Evolutionary conservation across 352 stramenopile genomes (phyloP).

Genomic region (Phytophthora crassamura): DNA sequence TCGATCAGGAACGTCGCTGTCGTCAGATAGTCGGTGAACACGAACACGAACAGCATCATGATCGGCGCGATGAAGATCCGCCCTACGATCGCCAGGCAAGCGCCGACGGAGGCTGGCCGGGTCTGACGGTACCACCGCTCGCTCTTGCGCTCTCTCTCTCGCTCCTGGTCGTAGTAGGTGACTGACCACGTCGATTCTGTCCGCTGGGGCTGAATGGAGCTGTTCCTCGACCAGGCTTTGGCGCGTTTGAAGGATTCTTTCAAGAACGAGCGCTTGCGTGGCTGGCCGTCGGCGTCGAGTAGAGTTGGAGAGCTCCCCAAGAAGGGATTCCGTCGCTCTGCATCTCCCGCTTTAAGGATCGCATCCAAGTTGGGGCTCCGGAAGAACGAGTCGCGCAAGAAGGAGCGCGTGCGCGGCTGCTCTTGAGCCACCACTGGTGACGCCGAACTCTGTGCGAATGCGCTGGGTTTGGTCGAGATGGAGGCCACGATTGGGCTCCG

Average conservation of each 20-base stretch:
- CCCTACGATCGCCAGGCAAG: slow-evolving; percentile 29
- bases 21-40: slow-evolving; percentile 33
- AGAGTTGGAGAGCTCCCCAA: not conserved
- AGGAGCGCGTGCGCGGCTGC: not conserved
- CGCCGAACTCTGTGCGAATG: not conserved
- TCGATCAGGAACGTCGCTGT: slow-evolving; percentile 33
- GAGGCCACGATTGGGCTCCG: not conserved
- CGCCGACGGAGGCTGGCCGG: slow-evolving; percentile 29
- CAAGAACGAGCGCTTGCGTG: slow-evolving; percentile 11
- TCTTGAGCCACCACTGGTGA: slow-evolving; percentile 7
- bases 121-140: slow-evolving; percentile 30
- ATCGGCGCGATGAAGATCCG: slow-evolving; percentile 30
- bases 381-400: not conserved
- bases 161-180: slow-evolving; percentile 32
- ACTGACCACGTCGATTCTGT: slow-evolving; percentile 24
- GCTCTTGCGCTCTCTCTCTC: slow-evolving; percentile 1
- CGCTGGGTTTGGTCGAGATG: not conserved
- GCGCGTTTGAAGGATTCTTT: slow-evolving; percentile 15
- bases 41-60: slow-evolving; percentile 24
- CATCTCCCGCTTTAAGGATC: not conserved
- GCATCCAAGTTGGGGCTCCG: not conserved
- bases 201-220: slow-evolving; percentile 14
- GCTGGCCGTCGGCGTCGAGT: not conserved
- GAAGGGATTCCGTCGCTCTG: not conserved
- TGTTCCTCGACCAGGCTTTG: slow-evolving; percentile 12